Conservation (phyloP, 1,284 basidiomycete species). For the Microbotryum saponariae region DNA sequence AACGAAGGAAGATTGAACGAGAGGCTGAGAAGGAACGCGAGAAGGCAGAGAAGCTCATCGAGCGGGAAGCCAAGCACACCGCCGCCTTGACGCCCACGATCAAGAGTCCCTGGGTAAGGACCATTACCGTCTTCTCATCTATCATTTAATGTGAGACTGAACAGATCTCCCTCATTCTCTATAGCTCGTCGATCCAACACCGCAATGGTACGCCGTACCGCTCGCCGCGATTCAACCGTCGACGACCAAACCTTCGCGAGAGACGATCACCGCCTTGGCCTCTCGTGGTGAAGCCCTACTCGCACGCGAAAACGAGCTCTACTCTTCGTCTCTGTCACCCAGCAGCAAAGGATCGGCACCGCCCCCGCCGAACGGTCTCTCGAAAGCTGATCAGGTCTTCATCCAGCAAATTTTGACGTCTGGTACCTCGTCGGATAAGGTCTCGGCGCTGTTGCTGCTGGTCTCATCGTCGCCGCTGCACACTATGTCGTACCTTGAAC, state of each 20-base stretch:
- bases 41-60: slow-evolving; percentile 37
- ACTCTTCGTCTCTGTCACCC: slow-evolving; percentile 31
- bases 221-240: slow-evolving; percentile 44
- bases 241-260: slow-evolving; percentile 40
- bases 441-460: slow-evolving; percentile 84
- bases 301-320: slow-evolving; percentile 26
- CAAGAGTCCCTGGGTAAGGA: slow-evolving; percentile 29
- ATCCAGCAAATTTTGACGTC: slow-evolving; percentile 72
- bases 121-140: background rate
- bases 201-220: slow-evolving; percentile 54
- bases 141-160: background rate
- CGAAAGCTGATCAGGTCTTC: slow-evolving; percentile 47
- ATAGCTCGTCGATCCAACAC: slow-evolving; percentile 48
- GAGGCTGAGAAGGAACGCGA: slow-evolving; percentile 40
- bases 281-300: slow-evolving; percentile 29
- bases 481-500: slow-evolving; percentile 57
- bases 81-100: slow-evolving; percentile 1
- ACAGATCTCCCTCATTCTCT: no score
- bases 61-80: slow-evolving; percentile 30
- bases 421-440: slow-evolving; percentile 86
- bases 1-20: slow-evolving; percentile 36
- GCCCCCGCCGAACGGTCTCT: slow-evolving; percentile 29
- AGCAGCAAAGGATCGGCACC: slow-evolving; percentile 9
- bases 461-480: slow-evolving; percentile 87
- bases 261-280: slow-evolving; percentile 21